Evolutionary conservation across 495 filamentous ascomycete species (phyloP).

Genomic region (Acidomyces sp.): DNA sequence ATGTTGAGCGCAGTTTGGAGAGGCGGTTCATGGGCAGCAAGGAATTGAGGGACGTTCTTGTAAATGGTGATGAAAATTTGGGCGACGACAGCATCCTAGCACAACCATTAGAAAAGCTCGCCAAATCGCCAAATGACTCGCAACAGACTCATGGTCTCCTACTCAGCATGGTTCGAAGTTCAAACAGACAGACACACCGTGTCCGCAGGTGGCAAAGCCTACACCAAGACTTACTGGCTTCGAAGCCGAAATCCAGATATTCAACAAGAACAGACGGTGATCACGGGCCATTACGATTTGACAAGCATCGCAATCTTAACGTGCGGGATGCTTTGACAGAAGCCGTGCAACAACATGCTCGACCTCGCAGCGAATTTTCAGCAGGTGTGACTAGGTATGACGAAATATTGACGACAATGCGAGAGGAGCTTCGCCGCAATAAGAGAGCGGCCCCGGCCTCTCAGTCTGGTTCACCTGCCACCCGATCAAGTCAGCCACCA

Average conservation of each 20-base stretch:
- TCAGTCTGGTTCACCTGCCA: background rate
- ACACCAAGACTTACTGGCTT: conserved; percentile 26
- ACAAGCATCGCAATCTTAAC: conserved; percentile 14
- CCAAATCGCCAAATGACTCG: conserved; percentile 46
- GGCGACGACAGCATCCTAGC: conserved; percentile 50
- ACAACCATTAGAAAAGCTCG: conserved; percentile 51
- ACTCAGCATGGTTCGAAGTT: conserved; percentile 50
- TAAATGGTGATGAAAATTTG: conserved; percentile 49
- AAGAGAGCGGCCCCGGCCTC: background rate
- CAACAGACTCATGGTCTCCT: conserved; percentile 43
- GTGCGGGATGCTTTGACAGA: conserved; percentile 10
- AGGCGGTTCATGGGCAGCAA: conserved; percentile 64
- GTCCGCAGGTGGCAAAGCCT: conserved; percentile 63
- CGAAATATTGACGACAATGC: conserved; percentile 17
- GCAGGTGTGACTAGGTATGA: conserved; percentile 4
- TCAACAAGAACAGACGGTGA: no score
- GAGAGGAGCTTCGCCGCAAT: conserved; percentile 13
- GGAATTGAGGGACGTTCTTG: conserved; percentile 52
- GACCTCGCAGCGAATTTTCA: conserved; percentile 1
- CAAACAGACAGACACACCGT: conserved; percentile 46
- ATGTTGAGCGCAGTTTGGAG: conserved; percentile 40
- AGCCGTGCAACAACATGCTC: background rate
- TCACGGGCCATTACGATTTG: conserved; percentile 9
- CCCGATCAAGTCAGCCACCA: background rate
- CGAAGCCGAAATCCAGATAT: background rate